Base-by-base conservation (phyloP, 352 stramenopile genomes). In the Discostella stelligera region DNA sequence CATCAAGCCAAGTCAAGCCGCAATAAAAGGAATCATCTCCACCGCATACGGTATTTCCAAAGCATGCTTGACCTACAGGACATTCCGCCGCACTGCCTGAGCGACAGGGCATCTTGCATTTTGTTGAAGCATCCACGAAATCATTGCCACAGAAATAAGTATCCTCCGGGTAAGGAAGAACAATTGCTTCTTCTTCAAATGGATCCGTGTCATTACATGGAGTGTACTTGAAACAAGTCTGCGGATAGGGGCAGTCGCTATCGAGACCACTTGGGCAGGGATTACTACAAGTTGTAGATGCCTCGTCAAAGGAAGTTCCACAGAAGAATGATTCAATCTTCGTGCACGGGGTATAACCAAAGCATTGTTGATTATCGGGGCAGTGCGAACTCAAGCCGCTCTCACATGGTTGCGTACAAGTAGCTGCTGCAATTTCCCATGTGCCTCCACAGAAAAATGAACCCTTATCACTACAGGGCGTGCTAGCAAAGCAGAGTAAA, bases 261-360 rank as follows among this genome's bases (percentile, higher is more conserved):
- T 84, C 77, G 21, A 52, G 20, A 30, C 77, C 77, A 60, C 39
- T 74, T 54, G 66, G 70, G 55, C 77, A 84, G 46, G 77, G 71
- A 67, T 70, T 21, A 37, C 20, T 66, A 53, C 77, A 84, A 13
- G 60, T 77, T 13, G 30, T 59, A 56, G 66, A 74, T 50, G 77
- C 77, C 27, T 84, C 70, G 25, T 84, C 65, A 76, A 79, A 84
- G 14, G 39, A 61, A 39, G 44, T 74, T 39, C 77, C 77, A 74
- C 77, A 84, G 39, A 73, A 84, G 39, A 82, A 82, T n/a, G 70
- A 74, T 59, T 84, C 70, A 52, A n/a, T 79, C 49, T 83, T 79
- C 0, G 76, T 79, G 23, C 76, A 83, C 16, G 76, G 76, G 63
- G 77, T 84, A 32, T 84, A 84, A 55, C 70, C 77, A 49, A 71